These are phyloP conservation scores for Neurospora sp. DNA, from an alignment of 495 filamentous ascomycete species.

Conservation along the genomic window DNA sequence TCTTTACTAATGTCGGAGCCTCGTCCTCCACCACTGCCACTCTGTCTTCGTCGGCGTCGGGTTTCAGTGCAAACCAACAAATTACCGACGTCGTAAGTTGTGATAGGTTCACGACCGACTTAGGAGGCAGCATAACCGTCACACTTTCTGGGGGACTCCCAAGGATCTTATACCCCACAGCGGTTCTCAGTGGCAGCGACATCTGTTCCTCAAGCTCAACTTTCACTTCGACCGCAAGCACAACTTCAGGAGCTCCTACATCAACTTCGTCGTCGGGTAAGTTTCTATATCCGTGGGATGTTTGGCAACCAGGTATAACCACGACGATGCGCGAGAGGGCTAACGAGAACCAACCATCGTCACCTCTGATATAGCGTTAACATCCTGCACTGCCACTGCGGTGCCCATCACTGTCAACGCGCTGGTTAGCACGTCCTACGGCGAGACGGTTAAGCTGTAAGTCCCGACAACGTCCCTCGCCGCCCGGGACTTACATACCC, in stretches of 20 bases:
- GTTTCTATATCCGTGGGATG: background rate
- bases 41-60: constrained; percentile 28
- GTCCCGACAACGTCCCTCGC: background rate
- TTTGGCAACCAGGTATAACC: background rate
- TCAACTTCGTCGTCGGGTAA: background rate
- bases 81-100: constrained; percentile 45
- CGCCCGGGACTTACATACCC: background rate
- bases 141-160: constrained; percentile 41
- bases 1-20: constrained; percentile 50
- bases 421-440: constrained; percentile 41
- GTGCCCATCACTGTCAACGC: constrained; percentile 51
- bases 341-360: background rate
- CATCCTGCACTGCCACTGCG: constrained; percentile 30
- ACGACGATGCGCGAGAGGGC: background rate
- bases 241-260: background rate
- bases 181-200: constrained; percentile 25
- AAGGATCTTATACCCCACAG: constrained; percentile 35
- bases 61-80: constrained; percentile 27
- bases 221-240: background rate
- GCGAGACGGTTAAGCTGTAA: constrained; percentile 48
- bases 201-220: constrained; percentile 22
- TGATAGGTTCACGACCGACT: constrained; percentile 29
- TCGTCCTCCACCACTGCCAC: constrained; percentile 37
- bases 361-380: background rate
- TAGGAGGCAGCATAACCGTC: constrained; percentile 34